Evolutionary conservation across 2,329 filamentous ascomycete species (phyloP), one percentile per base, ranked within the genome.

Genomic region (Sporothrix dimorphospora): DNA sequence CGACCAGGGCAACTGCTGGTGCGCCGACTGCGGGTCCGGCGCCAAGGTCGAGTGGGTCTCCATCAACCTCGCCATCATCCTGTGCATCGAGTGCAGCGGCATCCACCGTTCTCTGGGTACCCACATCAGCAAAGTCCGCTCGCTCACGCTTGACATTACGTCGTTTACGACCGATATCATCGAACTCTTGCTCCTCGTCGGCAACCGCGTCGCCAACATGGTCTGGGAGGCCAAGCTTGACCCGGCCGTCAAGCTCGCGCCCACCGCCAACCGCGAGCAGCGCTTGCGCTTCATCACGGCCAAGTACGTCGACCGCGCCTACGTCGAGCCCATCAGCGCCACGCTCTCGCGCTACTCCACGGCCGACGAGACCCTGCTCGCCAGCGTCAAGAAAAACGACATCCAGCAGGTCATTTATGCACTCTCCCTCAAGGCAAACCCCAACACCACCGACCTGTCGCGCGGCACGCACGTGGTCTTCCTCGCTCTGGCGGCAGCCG

Each of bases 21-120:
- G 96, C 79, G 96, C 96, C 19, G 96, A 99, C 80, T 99, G 96
- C 79, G 93, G 93, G 12, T 97, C 94, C 8, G 91, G 92, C 45
- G 89, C 90, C 78, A 98, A 98, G 83, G 94, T 97, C 27, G 96
- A 99, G 81, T 99, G 96, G 96, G 96, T 98, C 38, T 98, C 96
- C 0, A 97, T 99, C 82, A 99, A 99, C 78, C 86, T 99, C 4
- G 96, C 93, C 61, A 97, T 99, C 73, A 91, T 99, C 70, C 87
- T 99, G 24, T 99, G 96, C 83, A 98, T 98, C 79, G 95, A 99
- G 81, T 99, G 96, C 82, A 97, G 94, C 79, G 96, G 96, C 75
- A 98, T 99, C 74, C 96, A 99, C 81, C 90, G 96, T 55, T 98
- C 95, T 0, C 87, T 99, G 3, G 96, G 96, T 14, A 99, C 96